phyloP scores from a whole-genome alignment of 2,329 filamentous ascomycete species.

The Lachnellula occidentalis region DNA sequence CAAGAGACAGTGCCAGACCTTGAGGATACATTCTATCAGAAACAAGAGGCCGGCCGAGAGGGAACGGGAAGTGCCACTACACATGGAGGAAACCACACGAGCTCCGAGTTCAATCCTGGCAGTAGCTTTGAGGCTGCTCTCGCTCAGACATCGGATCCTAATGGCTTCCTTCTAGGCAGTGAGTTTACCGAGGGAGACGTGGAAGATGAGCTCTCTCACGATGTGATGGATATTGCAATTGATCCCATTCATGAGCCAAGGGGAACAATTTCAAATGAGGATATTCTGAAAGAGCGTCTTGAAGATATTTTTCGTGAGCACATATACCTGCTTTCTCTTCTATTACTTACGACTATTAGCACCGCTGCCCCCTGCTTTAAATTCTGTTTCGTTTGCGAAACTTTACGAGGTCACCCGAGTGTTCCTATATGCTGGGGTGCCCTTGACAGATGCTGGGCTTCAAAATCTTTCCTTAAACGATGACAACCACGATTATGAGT shows the following conservation, averaged over 20 bases:
- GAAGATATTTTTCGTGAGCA: conserved; percentile 16
- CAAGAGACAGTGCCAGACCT: conserved; percentile 12
- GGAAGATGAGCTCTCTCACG: conserved; percentile 13
- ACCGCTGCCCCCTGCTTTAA: conserved; percentile 17
- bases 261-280: neutral
- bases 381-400: conserved; percentile 14
- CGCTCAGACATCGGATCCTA: conserved; percentile 6
- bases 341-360: conserved; percentile 11
- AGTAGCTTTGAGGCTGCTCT: conserved; percentile 21
- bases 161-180: neutral
- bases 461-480: conserved; percentile 27
- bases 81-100: neutral
- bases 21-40: neutral
- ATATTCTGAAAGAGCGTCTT: conserved; percentile 10
- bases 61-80: neutral
- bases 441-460: conserved; percentile 17
- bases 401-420: conserved; percentile 30
- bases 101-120: conserved; percentile 20
- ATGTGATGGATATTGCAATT: conserved; percentile 1
- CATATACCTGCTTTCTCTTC: neutral
- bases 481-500: conserved; percentile 35
- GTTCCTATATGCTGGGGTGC: conserved; percentile 22
- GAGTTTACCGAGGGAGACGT: conserved; percentile 1
- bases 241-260: neutral
- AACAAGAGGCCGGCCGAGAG: neutral